Evolutionary conservation across 2,329 filamentous ascomycete genomes (phyloP), one percentile per base, ranked within the genome.

Genomic region (Pestalotiopsis sp.): DNA sequence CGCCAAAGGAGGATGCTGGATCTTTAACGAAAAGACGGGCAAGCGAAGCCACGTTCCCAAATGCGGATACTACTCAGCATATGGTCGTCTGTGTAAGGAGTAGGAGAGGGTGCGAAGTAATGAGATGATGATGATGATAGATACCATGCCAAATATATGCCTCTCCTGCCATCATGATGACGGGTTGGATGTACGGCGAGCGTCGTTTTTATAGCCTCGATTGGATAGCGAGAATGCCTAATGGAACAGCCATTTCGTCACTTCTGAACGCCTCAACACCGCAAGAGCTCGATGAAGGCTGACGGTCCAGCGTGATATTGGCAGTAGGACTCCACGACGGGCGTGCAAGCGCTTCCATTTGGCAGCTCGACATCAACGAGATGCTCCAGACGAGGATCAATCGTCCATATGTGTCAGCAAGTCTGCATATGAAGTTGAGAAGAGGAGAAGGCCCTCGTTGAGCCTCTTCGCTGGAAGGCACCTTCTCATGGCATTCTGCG

Each of bases 11-110:
- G 95, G 95, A 27, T 97, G 93, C 80, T 88, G 93, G 75, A 89
- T 95, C 76, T 98, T 95, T 79, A 89, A 95, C 75, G 88, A 91
- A 72, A 85, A 85, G 73, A 97, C 93, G 3, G 93, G 95, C 66
- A 90, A 90, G 79, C 89, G 87, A 68, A 91, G 86, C 73, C 92
- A 94, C 78, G 86, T 94, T 61, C 85, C 86, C 69, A 91, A 92
- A 75, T 91, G 89, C 76, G 87, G 89, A 69, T 93, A 93, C 82
- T 94, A 89, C 80, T 95, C 93, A 61, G 85, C 80, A 65, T 90
- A 86, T 79, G 89, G 88, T 41, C 80, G 82, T 70, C 78, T 84
- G 71, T 73, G 88, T 61, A 79, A 83, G 72, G 75, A 83, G 25
- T 23, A 38, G 27, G 61, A 25, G 61, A 40, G 36, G 58, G 38